Evolutionary conservation across 2,329 filamentous ascomycete species (phyloP), one percentile per base, ranked within the genome.

Genomic region (Chaetomium sp.): DNA sequence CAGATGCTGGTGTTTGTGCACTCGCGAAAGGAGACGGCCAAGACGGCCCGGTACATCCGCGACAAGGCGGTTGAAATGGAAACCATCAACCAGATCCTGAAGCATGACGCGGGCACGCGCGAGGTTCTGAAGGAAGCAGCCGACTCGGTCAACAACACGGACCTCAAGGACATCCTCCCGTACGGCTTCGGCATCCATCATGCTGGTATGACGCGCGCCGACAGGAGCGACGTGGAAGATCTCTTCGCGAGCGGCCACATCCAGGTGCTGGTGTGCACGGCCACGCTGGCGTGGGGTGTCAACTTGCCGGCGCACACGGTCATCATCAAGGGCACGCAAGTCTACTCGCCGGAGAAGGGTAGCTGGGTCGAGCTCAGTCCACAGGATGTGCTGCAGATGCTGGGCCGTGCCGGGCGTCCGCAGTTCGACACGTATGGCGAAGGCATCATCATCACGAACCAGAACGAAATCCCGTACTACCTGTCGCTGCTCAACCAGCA

Each of bases 1-100:
- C 94, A 99, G 71, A 96, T 99, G 91, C 83, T 99, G 41, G 96
- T 99, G 57, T 99, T 99, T 68, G 94, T 99, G 5, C 95, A 99
- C 70, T 99, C 95, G 38, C 82, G 94, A 65, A 99, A 99, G 68
- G 95, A 99, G 71, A 99, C 95, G 0, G 91, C 91, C 7, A 99
- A 99, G 75, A 99, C 95, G 3, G 94, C 92, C 32, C 90, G 88
- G 67, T 96, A 96, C 68, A 91, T 99, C 66, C 84, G 91, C 60
- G 95, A 99, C 75, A 96, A 96, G 73, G 92, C 94, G 3, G 74
- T 99, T n/a, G 94, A 99, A 70, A 80, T 90, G 76, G 95, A 97
- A 66, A 96, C 94, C 0, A 97, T 99, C 66, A 91, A 92, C 56
- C 90, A 97, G 71, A 95, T 99, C 58, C 77, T 99, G 59, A 87